Evolutionary conservation across 2,329 filamentous ascomycete genomes (phyloP), one percentile per base, ranked within the genome.

Genomic region (Cercospora janseana): DNA sequence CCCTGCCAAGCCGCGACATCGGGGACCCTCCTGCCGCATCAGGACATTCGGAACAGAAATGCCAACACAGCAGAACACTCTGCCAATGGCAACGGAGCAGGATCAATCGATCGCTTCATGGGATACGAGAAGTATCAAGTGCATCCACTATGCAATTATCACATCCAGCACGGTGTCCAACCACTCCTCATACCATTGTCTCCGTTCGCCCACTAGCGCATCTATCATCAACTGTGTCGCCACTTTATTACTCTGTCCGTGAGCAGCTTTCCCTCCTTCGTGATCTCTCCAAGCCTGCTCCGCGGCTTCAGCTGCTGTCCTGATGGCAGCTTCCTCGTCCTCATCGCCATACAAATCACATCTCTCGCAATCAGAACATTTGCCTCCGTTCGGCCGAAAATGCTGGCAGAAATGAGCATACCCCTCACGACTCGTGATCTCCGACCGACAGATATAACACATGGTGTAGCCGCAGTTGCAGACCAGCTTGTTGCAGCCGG

Each of bases 391-490:
- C 7, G 88, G 85, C 6, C 93, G 80, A 68, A 97, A 97, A 70
- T 97, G 93, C 66, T 95, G 87, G 68, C 93, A 98, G 65, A 96
- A 98, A 70, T 98, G 93, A 29, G 83, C 79, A 69, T 98, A 97
- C 0, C 92, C 91, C 66, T 91, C 85, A 2, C 73, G 71, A 42
- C 80, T 74, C 4, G 59, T 58, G 13, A 79, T 71, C n/a, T 73
- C 70, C 32, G 70, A 66, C 31, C 93, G 87, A 69, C 93, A 98
- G 38, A 97, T 82, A 65, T 98, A 98, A 69, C 93, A 98, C 92
- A 97, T 97, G 61, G 87, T 86, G 72, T 97, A 97, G 6, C 93
- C 93, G 70, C 93, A 98, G 12, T 90, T 84, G 66, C 93, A 97
- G 4, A 89, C 92, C 31, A 98, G 79, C 72, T 97, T 97, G 75